Conservation (phyloP, 2,329 filamentous ascomycete species). For the Ceratocystis smalleyi region DNA sequence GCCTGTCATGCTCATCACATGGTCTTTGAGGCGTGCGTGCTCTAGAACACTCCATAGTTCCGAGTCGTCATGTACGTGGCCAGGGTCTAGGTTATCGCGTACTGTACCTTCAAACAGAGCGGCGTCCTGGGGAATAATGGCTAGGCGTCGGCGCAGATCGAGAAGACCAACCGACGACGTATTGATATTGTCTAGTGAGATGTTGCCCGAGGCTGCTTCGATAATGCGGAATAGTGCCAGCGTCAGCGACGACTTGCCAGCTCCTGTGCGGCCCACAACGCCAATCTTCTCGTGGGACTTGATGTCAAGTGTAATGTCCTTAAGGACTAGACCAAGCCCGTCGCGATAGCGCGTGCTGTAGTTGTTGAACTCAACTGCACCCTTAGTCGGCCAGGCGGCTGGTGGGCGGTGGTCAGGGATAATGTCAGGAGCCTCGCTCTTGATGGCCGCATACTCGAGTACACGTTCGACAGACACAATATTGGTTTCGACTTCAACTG, state of each 20-base stretch:
- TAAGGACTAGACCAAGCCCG: constrained; percentile 79
- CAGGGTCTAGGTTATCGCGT: constrained; percentile 88
- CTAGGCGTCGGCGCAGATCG: constrained; percentile 74
- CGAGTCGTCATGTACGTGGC: constrained; percentile 88
- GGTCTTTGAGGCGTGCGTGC: constrained; percentile 83
- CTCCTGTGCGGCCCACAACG: constrained; percentile 87
- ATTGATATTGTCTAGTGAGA: constrained; percentile 78
- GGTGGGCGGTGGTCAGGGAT: constrained; percentile 75
- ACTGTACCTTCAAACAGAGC: constrained; percentile 88
- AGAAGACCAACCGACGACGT: constrained; percentile 80
- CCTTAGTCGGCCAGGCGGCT: constrained; percentile 80
- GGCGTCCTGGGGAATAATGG: constrained; percentile 95
- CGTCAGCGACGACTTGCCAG: constrained; percentile 88
- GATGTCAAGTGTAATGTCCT: constrained; percentile 81
- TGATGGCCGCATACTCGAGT: constrained; percentile 81
- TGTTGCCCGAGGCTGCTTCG: constrained; percentile 65
- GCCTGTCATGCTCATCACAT: constrained; percentile 72
- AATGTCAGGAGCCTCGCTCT: constrained; percentile 87
- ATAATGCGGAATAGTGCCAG: constrained; percentile 91
- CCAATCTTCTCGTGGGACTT: constrained; percentile 97
- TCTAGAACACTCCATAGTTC: constrained; percentile 94
- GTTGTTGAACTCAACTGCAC: constrained; percentile 77
- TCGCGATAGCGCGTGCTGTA: constrained; percentile 88
- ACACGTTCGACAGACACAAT: constrained; percentile 97
- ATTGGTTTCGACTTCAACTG: constrained; percentile 99